Evolutionary conservation across 2,329 filamentous ascomycete genomes (phyloP), one percentile per base, ranked within the genome.

Genomic region (Fonsecaea multimorphosa): DNA sequence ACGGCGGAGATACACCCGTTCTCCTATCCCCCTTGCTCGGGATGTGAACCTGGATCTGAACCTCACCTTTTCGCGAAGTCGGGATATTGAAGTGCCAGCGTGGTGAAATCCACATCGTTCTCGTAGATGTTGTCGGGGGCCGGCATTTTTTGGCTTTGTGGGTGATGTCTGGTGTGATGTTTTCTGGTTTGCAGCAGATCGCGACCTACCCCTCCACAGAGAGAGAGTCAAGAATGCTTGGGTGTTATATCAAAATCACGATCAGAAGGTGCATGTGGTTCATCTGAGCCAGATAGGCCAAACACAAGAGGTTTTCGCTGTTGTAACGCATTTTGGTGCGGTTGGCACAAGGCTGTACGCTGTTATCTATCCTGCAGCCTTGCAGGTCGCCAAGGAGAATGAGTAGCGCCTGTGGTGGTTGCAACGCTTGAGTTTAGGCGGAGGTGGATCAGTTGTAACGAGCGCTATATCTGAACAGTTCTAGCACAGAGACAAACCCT

Each of bases 11-110:
- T 11, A 7, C 24, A 2, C 11, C 24, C 19, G 9, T 14, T 24
- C 22, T 49, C 19, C 19, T 1, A 24, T 24, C 7, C 44, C 11
- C 3, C 12, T 52, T 22, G 34, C 9, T n/a, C n/a, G n/a, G n/a
- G n/a, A n/a, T 32, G 63, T 75, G 70, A 70, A 74, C 74, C 11
- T 2, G 16, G n/a, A 16, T 8, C 24, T 24, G 32, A 11, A 49
- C 19, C 58, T 32, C 74, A 86, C 84, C 80, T 75, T 75, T 84
- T 85, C 2, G 85, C 84, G 74, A 91, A 90, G 7, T 85, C 83
- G 1, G 81, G 76, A 70, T 87, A 87, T 62, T 83, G 80, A 31
- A 84, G 77, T 7, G 87, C 86, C n/a, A 91, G 80, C 16, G 80
- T 78, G 36, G 82, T 79, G 74, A 91, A 91, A 72, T 91, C 85